Conservation (phyloP, 2,329 filamentous ascomycete genomes). For the Sphaerulina musiva region DNA sequence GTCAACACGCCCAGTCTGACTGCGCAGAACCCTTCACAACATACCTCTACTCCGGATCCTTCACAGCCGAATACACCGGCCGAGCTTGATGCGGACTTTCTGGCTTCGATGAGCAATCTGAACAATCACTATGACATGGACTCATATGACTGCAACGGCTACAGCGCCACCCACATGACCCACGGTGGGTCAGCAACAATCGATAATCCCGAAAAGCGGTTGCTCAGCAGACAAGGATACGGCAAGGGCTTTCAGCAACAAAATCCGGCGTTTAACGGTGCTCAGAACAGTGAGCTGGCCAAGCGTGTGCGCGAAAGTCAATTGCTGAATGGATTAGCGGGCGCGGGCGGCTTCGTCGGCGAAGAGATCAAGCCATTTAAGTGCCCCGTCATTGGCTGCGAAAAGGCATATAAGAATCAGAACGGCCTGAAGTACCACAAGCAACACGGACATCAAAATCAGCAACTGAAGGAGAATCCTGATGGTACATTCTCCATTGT, state of each 20-base stretch:
- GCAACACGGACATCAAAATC: conserved; percentile 87
- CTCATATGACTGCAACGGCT: conserved; percentile 33
- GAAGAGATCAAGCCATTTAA: conserved; percentile 97
- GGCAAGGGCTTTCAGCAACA: conserved; percentile 46
- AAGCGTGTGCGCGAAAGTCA: conserved; percentile 59
- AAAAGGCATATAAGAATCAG: conserved; percentile 99
- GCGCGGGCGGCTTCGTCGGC: conserved; percentile 48
- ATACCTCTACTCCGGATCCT: conserved; percentile 56
- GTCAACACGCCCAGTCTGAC: conserved; percentile 91
- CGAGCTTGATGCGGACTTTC: conserved; percentile 56
- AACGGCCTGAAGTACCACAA: conserved; percentile 93
- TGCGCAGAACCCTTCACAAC: conserved; percentile 62
- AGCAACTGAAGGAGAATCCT: conserved; percentile 91
- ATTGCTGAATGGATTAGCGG: conserved; percentile 50
- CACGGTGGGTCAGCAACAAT: conserved; percentile 52
- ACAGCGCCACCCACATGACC: conserved; percentile 55
- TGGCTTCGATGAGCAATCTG: conserved; percentile 36
- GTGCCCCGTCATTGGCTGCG: conserved; percentile 95
- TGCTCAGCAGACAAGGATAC: conserved; percentile 71
- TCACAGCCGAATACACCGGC: conserved; percentile 64
- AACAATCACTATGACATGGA: conserved; percentile 31
- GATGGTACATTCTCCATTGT: conserved; percentile 98
- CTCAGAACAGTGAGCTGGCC: conserved; percentile 68
- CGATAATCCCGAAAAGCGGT: conserved; percentile 86
- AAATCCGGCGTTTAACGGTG: conserved; percentile 55